A percentile compares a stretch with the other conserved stretches of the same genome.
phyloP scores from a whole-genome alignment of 139 green algal genomes.

The Chlorokybus atmophyticus region DNA sequence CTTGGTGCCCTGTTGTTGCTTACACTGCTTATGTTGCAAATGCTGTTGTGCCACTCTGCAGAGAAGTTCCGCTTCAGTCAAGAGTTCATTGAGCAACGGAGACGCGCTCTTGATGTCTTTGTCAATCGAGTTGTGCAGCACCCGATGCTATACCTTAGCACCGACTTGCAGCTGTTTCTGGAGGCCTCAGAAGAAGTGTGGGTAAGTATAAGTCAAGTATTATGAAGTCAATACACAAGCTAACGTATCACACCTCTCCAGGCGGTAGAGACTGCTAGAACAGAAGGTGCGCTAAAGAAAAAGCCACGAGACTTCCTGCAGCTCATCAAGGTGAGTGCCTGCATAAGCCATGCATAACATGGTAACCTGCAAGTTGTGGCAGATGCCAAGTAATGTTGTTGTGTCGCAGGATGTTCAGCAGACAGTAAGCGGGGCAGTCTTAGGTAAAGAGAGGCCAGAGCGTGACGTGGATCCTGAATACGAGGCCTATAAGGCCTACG shows the following conservation, averaged over 20 bases:
- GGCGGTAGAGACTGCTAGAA: too few relatives aligned
- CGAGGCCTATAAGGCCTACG: slow-evolving; percentile 49
- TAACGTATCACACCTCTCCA: too few relatives aligned
- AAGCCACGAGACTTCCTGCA: slow-evolving; percentile 17
- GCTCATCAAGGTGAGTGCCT: slow-evolving; percentile 17
- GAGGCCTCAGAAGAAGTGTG: slow-evolving; percentile 69
- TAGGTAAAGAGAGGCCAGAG: slow-evolving; percentile 18
- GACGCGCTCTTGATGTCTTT: slow-evolving; percentile 63
- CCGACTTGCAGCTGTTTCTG: slow-evolving; percentile 63
- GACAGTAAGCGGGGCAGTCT: slow-evolving; percentile 15
- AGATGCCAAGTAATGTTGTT: neutral
- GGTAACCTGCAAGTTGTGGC: neutral
- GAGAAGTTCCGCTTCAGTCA: slow-evolving; percentile 74
- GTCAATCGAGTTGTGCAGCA: slow-evolving; percentile 60
- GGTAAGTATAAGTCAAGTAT: too few relatives aligned
- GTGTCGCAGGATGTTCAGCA: slow-evolving; percentile 11
- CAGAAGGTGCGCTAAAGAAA: slow-evolving; percentile 9
- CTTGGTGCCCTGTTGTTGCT: too few relatives aligned
- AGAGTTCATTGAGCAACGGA: slow-evolving; percentile 81
- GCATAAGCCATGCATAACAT: too few relatives aligned
- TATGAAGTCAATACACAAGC: too few relatives aligned
- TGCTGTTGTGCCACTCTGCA: too few relatives aligned
- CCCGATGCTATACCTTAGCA: slow-evolving; percentile 47
- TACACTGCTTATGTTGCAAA: too few relatives aligned
- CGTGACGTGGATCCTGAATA: slow-evolving; percentile 56